These are phyloP conservation scores for Butyriboletus appendiculatus DNA, from an alignment of 1,284 basidiomycete genomes.

Conservation along the genomic window DNA sequence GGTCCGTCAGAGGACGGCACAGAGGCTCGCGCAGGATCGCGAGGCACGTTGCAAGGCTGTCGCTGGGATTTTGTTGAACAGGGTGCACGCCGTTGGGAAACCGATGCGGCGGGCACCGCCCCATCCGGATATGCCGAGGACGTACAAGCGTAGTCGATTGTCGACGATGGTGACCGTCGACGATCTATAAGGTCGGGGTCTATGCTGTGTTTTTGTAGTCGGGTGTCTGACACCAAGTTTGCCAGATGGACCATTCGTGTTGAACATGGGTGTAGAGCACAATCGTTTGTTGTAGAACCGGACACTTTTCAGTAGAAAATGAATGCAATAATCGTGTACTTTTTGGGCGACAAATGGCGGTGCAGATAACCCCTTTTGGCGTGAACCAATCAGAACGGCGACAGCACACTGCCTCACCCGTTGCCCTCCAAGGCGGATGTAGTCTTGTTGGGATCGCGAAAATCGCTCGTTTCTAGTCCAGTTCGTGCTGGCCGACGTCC, in stretches of 20 bases:
- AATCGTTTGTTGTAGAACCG: neutral
- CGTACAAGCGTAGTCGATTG: conserved; percentile 48
- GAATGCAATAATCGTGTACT: conserved; percentile 6
- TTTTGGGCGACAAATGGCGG: neutral
- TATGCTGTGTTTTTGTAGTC: neutral
- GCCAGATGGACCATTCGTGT: conserved; percentile 10
- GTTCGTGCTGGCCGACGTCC: conserved; percentile 4
- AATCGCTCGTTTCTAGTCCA: neutral
- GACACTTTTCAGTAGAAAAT: neutral
- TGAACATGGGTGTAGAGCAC: conserved; percentile 7
- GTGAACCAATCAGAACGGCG: conserved; percentile 26
- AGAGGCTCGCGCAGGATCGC: conserved; percentile 36
- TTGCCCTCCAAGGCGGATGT: conserved; percentile 17
- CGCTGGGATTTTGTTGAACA: conserved; percentile 49
- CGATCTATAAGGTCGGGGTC: conserved; percentile 23
- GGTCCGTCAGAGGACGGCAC: conserved; percentile 35
- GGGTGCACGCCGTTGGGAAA: conserved; percentile 47
- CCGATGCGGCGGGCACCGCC: conserved; percentile 40
- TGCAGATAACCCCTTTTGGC: neutral
- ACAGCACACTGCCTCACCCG: conserved; percentile 31
- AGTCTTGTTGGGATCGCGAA: conserved; percentile 12
- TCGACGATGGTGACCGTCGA: conserved; percentile 39
- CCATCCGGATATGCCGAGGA: conserved; percentile 27
- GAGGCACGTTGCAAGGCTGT: conserved; percentile 46
- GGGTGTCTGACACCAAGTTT: neutral